Conservation (phyloP, 2,329 filamentous ascomycete species). For the Ceratocystis eucalypticola region DNA sequence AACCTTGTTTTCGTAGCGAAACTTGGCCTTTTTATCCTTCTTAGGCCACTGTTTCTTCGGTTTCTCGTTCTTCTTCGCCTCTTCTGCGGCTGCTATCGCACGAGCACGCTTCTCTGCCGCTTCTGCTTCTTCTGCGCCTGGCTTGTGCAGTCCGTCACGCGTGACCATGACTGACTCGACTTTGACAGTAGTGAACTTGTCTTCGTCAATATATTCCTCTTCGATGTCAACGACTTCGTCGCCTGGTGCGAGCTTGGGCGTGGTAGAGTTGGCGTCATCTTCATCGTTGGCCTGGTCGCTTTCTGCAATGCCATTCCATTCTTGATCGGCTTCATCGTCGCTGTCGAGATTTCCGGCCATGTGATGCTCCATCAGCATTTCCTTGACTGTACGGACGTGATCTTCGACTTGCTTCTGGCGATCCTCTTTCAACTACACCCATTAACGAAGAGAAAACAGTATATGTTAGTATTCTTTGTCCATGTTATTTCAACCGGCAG, state of each 20-base stretch:
- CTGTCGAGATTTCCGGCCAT: conserved; percentile 32
- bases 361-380: conserved; percentile 50
- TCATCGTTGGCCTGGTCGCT: conserved; percentile 27
- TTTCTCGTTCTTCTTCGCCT: conserved; percentile 27
- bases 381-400: conserved; percentile 66
- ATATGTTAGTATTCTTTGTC: background rate
- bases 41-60: conserved; percentile 34
- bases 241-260: conserved; percentile 30
- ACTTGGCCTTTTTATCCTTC: conserved; percentile 70
- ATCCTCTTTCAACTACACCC: conserved; percentile 63
- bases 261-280: conserved; percentile 24
- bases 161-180: conserved; percentile 78
- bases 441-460: background rate
- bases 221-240: conserved; percentile 56
- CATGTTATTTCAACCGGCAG: background rate
- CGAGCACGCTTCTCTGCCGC: conserved; percentile 29
- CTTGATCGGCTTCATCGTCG: conserved; percentile 28
- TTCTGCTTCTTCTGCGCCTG: conserved; percentile 27
- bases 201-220: conserved; percentile 92
- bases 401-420: conserved; percentile 68
- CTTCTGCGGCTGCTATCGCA: conserved; percentile 25
- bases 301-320: conserved; percentile 55
- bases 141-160: conserved; percentile 54
- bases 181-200: conserved; percentile 88
- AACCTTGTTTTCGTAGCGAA: conserved; percentile 79